Evolutionary conservation across 148 eudicot genomes (phyloP), one percentile per base, ranked within the genome.

Genomic region (Chenopodium formosanum): DNA sequence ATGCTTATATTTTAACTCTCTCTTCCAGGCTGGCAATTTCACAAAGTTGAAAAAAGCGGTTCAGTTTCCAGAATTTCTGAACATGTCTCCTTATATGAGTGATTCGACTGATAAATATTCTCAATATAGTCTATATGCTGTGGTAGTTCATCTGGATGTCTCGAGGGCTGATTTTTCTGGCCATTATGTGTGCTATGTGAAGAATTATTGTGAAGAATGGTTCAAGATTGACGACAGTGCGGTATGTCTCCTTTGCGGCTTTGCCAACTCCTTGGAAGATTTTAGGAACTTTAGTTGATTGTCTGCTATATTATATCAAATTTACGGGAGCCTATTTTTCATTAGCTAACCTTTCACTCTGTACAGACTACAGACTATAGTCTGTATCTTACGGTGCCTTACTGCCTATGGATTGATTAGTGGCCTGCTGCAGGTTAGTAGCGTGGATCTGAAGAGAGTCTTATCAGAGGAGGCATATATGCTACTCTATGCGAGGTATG

Each of bases 171-270:
- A 83, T 81, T 60, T 73, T 23, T 66, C 79, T 66, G 87, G 87
- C 47, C 87, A 85, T 74, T 85, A 85, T 74, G 87, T 85, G 74
- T 85, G 87, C 69, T 85, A 85, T 48, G 87, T 85, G 84, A 85
- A 85, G 67, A 81, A 53, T 78, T 85, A 85, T 69, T 69, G 37
- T 77, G 76, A 66, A 56, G 75, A 85, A 79, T 85, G 87, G 87
- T 85, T 85, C 65, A 85, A 85, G 79, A 81, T 85, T 74, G 87
- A 85, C 78, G 87, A 85, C 76, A 85, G 81, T 68, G 76, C 74
- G 87, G 87, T 85, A 81, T 67, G 79, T 81, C 22, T 40, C 65
- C 31, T 78, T 74, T 27, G 29, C 29, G 29, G 29, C 29, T 27
- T 27, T 72, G 68, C 65, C n/a, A 77, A 23, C 48, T 48, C 66